Evolutionary conservation across 805 yeast genomes (phyloP).

Genomic region (Metschnikowia henanensis): DNA sequence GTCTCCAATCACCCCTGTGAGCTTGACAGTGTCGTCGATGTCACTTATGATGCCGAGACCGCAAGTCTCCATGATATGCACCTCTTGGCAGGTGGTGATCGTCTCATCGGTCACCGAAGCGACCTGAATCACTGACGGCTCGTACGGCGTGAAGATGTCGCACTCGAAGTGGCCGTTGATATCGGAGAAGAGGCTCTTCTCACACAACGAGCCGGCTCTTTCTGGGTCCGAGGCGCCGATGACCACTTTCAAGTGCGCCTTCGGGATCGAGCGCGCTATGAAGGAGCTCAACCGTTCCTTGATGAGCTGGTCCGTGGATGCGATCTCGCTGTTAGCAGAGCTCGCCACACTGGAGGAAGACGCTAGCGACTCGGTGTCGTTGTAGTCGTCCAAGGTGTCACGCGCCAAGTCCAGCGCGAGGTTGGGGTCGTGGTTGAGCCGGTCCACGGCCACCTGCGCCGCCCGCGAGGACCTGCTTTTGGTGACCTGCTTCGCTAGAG

Average conservation of each 20-base stretch:
- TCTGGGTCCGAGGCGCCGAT: conserved; percentile 49
- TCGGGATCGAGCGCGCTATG: conserved; percentile 64
- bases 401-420: conserved; percentile 9
- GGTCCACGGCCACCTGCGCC: conserved; percentile 17
- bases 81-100: conserved; percentile 46
- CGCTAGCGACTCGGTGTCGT: conserved; percentile 14
- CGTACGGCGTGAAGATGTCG: conserved; percentile 53
- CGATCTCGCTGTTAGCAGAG: conserved; percentile 7
- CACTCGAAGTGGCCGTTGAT: conserved; percentile 63
- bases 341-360: conserved; percentile 12
- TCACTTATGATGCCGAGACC: conserved; percentile 85
- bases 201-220: conserved; percentile 24
- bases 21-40: conserved; percentile 90
- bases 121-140: conserved; percentile 60
- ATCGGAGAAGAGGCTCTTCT: conserved; percentile 51
- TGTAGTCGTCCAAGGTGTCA: conserved; percentile 2
- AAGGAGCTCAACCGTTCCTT: conserved; percentile 69
- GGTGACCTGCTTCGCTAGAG: conserved; percentile 68
- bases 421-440: conserved; percentile 13
- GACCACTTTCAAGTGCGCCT: conserved; percentile 51
- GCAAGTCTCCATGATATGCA: conserved; percentile 37
- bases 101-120: conserved; percentile 47
- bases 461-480: conserved; percentile 33
- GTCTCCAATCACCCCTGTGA: conserved; percentile 88
- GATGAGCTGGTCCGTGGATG: conserved; percentile 45